Percentiles rank a stretch among this genome's conserved stretches.
Evolutionary conservation across 2,329 filamentous ascomycete genomes (phyloP).

Genomic region (Ophiosphaerella korrae): DNA sequence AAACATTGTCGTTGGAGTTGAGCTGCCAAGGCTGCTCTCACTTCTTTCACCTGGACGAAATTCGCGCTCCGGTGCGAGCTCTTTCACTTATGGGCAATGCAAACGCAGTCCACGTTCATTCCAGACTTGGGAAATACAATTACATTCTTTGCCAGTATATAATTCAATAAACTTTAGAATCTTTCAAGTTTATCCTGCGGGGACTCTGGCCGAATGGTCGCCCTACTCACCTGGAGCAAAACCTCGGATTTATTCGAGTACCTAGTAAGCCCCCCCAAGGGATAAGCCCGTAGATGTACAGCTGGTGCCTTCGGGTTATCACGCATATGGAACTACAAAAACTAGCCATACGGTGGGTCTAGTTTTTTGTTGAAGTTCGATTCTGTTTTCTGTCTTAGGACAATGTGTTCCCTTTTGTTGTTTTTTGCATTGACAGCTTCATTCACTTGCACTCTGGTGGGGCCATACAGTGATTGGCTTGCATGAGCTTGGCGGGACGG

Average conservation of each 20-base stretch:
- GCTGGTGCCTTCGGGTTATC: not conserved
- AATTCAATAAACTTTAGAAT: not conserved
- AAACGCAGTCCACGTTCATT: not conserved
- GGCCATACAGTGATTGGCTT: too few species aligned
- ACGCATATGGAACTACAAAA: slow-evolving; percentile 1
- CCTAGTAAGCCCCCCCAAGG: not conserved
- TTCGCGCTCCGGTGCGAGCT: not conserved
- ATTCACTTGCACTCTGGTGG: too few species aligned
- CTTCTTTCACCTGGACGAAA: not conserved
- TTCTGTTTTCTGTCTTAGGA: not conserved
- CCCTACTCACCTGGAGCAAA: not conserved
- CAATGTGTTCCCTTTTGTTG: not conserved
- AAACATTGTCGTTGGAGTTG: too few species aligned
- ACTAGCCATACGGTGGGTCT: slow-evolving; percentile 8
- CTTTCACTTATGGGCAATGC: not conserved
- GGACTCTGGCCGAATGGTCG: not conserved
- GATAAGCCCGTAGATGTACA: slow-evolving; percentile 1
- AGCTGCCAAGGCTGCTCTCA: not conserved
- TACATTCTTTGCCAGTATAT: not conserved
- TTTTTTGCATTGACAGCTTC: too few species aligned
- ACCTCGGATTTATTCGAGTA: not conserved
- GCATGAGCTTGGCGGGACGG: too few species aligned
- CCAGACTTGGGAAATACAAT: not conserved
- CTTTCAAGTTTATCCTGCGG: not conserved
- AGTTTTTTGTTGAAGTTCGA: slow-evolving; percentile 2